These are phyloP conservation scores for Lipomyces mesembrius DNA, from an alignment of 805 yeast genomes.

Conservation along the genomic window DNA sequence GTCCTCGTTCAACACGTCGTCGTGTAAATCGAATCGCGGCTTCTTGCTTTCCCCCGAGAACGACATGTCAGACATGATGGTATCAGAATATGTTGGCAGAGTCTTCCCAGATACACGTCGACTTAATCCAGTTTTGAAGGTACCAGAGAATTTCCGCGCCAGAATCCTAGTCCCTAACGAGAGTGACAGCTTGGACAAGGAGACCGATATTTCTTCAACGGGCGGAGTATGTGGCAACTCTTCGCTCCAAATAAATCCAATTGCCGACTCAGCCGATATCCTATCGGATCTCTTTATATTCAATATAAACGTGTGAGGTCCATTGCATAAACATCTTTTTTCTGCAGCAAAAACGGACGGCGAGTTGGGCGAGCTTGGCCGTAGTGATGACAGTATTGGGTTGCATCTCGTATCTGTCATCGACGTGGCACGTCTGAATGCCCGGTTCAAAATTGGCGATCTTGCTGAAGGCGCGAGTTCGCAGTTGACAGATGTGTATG, in stretches of 20 bases:
- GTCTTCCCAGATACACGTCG: background rate
- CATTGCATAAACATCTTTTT: conserved; percentile 1
- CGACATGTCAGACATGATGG: background rate
- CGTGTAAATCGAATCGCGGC: background rate
- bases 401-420: background rate
- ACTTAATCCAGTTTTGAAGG: conserved; percentile 17
- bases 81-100: background rate
- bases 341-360: background rate
- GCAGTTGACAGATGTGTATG: background rate
- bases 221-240: conserved; percentile 12
- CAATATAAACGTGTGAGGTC: conserved; percentile 1
- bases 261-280: conserved; percentile 14
- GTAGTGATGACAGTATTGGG: background rate
- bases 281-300: conserved; percentile 26
- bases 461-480: background rate
- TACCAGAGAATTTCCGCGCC: conserved; percentile 18
- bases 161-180: background rate
- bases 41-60: background rate
- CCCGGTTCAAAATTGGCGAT: background rate
- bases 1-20: background rate
- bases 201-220: background rate
- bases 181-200: conserved; percentile 1
- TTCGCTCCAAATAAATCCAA: conserved; percentile 20
- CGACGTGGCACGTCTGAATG: conserved; percentile 11
- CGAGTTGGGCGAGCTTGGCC: background rate